Percentiles rank a stretch among this genome's conserved stretches.
Conservation (phyloP, 106 monocot species). For the Gastrodia elata region DNA sequence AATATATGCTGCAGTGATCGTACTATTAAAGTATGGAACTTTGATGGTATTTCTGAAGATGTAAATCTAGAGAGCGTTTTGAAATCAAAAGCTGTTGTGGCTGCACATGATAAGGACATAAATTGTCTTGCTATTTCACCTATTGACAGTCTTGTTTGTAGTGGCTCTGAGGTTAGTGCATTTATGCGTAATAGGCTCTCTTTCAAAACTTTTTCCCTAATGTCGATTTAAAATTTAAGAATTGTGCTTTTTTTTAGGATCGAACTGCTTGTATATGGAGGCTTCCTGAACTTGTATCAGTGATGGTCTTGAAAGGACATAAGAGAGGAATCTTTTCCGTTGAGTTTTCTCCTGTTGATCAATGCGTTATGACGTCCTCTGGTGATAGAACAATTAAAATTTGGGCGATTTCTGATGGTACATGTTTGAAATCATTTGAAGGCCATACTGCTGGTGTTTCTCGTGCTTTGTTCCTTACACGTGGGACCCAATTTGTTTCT, state of each 20-base stretch:
- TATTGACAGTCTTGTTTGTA: constrained; percentile 82
- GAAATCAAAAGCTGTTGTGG: constrained; percentile 77
- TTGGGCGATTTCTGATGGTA: constrained; percentile 84
- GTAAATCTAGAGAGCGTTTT: constrained; percentile 32
- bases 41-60: constrained; percentile 41
- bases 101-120: constrained; percentile 95
- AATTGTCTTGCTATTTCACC: constrained; percentile 87
- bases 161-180: constrained; percentile 77
- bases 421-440: constrained; percentile 94
- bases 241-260: constrained; percentile 39
- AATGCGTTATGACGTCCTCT: constrained; percentile 86
- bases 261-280: constrained; percentile 85
- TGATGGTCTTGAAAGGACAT: constrained; percentile 64
- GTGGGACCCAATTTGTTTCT: constrained; percentile 82
- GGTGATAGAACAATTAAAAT: constrained; percentile 92
- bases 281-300: constrained; percentile 69
- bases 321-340: constrained; percentile 97
- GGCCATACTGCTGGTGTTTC: constrained; percentile 86
- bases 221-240: background rate
- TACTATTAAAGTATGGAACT: constrained; percentile 79
- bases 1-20: constrained; percentile 46
- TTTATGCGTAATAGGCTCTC: background rate
- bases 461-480: constrained; percentile 75
- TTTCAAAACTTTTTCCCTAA: background rate
- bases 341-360: constrained; percentile 94